A percentile compares a stretch with the other conserved stretches of the same genome.
Evolutionary conservation across 108 stramenopile species (phyloP).

Genomic region (Ochromonas danica): DNA sequence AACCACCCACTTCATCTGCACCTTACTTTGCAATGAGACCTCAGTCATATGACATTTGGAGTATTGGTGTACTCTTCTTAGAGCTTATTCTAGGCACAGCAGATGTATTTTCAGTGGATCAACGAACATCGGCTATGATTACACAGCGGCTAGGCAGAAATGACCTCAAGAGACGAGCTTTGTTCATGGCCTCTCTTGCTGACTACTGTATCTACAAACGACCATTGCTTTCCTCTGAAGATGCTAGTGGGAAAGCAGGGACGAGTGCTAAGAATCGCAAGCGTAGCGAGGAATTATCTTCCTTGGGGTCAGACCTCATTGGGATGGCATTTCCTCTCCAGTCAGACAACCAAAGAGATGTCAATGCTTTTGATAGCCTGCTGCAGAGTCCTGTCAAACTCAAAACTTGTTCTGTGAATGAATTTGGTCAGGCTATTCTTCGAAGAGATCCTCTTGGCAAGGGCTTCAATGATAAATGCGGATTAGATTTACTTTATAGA

Average conservation of each 20-base stretch:
- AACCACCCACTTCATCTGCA: background rate
- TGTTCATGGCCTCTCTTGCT: constrained; percentile 46
- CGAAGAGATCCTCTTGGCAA: constrained; percentile 47
- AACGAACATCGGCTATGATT: constrained; percentile 76
- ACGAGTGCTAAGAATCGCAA: background rate
- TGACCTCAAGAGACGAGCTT: background rate
- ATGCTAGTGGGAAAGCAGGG: background rate
- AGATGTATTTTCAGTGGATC: constrained; percentile 85
- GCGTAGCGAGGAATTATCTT: background rate
- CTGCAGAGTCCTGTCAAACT: background rate
- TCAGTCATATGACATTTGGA: constrained; percentile 55
- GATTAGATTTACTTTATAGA: constrained; percentile 46
- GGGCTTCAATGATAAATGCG: constrained; percentile 49
- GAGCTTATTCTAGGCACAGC: constrained; percentile 88
- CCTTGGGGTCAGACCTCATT: background rate
- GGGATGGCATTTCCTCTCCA: too few relatives aligned
- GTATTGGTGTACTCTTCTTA: constrained; percentile 69
- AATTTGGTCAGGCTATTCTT: constrained; percentile 36
- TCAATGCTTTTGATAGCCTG: background rate
- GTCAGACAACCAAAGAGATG: background rate
- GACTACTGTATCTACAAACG: constrained; percentile 37
- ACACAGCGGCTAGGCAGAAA: constrained; percentile 66
- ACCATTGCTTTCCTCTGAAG: background rate
- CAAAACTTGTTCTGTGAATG: background rate
- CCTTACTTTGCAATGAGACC: constrained; percentile 45